Base-by-base conservation (phyloP, 108 stramenopile genomes). In the Skeletonema potamos region DNA sequence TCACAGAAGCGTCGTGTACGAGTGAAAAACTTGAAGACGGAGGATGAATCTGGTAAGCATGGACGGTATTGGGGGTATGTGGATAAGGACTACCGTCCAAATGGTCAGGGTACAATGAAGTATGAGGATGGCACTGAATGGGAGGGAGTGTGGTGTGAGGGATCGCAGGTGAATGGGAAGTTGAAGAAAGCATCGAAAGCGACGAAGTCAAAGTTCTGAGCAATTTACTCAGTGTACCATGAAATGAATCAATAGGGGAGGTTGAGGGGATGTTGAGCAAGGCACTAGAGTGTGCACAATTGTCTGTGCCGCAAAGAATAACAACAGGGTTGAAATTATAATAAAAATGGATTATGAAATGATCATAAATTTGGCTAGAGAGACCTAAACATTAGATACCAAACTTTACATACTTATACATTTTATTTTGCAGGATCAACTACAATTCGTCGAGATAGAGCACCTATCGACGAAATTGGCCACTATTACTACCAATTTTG, bases 1-100 rank as follows among this genome's bases (percentile, higher is more conserved):
- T 65, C 57, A 22, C 64, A 69, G 55, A 78, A 79, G 33, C 39
- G 54, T 27, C 58, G 58, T 10, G 7, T 59, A 5, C 70, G 77
- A 2, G 77, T 79, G 17, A 79, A 79, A 37, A 79, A 79, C 33
- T 22, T 79, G 18, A 79, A 72, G 64, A 79, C 77, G 13, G 77
- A 71, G 34, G 70, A 72, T 57, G 77, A 79, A 34, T 61, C 66
- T 62, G 77, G 70, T 57, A 72, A 58, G 59, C 59, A 51, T 27
- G 77, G 77, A 39, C 51, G 64, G 65, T 79, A 79, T 33, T 54
- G 51, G 24, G 77, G 77, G 11, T 71, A 79, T 62, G 77, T 79
- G 7, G 64, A 79, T 55, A 65, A 72, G 27, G 46, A 79, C 33
- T 66, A 72, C 34, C 56, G 46, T 15, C 70, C 77, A 13, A 64